Conservation (phyloP, 495 filamentous ascomycete genomes). For the Baudoinia panamericana region DNA sequence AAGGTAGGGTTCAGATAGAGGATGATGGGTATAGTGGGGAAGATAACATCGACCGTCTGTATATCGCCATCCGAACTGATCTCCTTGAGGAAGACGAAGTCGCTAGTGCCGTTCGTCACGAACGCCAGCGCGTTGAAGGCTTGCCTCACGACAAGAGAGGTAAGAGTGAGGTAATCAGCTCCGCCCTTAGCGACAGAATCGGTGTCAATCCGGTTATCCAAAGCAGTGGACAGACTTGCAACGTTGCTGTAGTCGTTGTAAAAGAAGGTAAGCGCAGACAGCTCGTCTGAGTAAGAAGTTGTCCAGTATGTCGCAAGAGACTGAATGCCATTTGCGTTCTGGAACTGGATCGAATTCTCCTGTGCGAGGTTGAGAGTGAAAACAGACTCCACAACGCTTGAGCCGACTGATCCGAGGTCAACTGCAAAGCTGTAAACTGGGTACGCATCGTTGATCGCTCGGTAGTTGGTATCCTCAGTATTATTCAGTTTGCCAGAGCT, state of each 20-base stretch:
- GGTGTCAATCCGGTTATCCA: slow-evolving; percentile 36
- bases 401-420: slow-evolving; percentile 37
- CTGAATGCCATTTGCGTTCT: slow-evolving; percentile 29
- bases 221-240: slow-evolving; percentile 25
- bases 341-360: slow-evolving; percentile 40
- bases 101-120: slow-evolving; percentile 17
- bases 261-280: slow-evolving; percentile 46
- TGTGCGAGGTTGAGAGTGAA: slow-evolving; percentile 45
- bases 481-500: slow-evolving; percentile 35
- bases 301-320: slow-evolving; percentile 42
- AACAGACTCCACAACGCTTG: slow-evolving; percentile 29
- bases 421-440: slow-evolving; percentile 44
- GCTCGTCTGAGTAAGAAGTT: slow-evolving; percentile 37
- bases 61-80: slow-evolving; percentile 29
- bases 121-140: slow-evolving; percentile 23
- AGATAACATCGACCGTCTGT: slow-evolving; percentile 31
- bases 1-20: slow-evolving; percentile 25
- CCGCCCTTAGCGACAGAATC: slow-evolving; percentile 40
- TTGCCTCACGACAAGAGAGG: slow-evolving; percentile 27
- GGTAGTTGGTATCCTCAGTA: slow-evolving; percentile 37
- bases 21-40: slow-evolving; percentile 25
- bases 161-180: slow-evolving; percentile 23
- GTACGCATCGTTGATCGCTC: slow-evolving; percentile 39
- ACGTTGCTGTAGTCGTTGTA: slow-evolving; percentile 37
- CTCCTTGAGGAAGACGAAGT: slow-evolving; percentile 29